Percentiles rank a stretch among this genome's conserved stretches.
Conservation (phyloP, 768 basidiomycete species). For the Chalciporus pseudorubinellus region DNA sequence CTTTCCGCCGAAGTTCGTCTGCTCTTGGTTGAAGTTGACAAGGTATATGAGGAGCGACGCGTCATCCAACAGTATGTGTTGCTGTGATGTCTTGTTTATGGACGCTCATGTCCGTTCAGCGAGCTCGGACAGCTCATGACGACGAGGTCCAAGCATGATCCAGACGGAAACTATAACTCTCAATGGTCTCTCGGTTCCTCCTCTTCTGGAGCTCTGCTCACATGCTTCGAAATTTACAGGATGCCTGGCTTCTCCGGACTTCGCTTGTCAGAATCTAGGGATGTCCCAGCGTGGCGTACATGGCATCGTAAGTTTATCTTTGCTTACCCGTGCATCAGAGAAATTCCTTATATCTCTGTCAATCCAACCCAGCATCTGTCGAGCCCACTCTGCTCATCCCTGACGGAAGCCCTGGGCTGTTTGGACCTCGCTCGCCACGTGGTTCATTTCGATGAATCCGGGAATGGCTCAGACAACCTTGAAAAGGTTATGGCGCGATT, state of each 20-base stretch:
- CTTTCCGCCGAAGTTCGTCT: not conserved
- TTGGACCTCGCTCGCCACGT: conserved; percentile 70
- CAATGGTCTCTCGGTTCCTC: conserved; percentile 53
- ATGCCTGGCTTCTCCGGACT: conserved; percentile 41
- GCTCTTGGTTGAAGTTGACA: not conserved
- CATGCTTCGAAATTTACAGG: conserved; percentile 28
- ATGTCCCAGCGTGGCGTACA: not conserved
- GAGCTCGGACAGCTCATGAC: conserved; percentile 71
- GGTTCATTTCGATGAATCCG: too few species aligned
- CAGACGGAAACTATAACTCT: conserved; percentile 82
- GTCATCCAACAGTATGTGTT: conserved; percentile 67
- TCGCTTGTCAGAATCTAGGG: conserved; percentile 23
- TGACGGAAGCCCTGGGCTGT: conserved; percentile 63
- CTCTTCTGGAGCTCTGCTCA: not conserved
- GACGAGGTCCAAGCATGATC: conserved; percentile 72
- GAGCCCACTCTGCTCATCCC: conserved; percentile 65
- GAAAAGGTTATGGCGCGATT: too few species aligned
- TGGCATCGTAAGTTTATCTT: conserved; percentile 44
- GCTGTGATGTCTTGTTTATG: not conserved
- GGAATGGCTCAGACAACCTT: too few species aligned
- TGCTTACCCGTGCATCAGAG: conserved; percentile 6
- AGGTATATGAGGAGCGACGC: not conserved
- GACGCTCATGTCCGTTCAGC: conserved; percentile 36
- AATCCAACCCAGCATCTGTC: conserved; percentile 58
- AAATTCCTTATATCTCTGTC: not conserved